Evolutionary conservation across 768 basidiomycete species (phyloP), one percentile per base, ranked within the genome.

Genomic region (Asterophora lycoperdoides): DNA sequence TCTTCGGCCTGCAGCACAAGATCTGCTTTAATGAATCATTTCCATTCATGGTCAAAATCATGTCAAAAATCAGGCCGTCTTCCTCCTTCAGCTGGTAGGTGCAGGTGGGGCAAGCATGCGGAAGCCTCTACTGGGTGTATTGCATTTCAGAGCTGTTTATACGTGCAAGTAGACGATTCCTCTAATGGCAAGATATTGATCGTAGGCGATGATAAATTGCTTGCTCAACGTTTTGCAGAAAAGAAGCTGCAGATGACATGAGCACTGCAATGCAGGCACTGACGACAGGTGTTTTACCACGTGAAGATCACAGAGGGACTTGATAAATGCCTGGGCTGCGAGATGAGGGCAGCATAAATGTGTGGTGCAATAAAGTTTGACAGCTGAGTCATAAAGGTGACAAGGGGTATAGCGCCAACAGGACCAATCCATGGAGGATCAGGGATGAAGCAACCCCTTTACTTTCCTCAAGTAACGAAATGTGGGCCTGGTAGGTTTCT

Each of bases 261-360:
- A 57, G 30, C 8, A 9, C 29, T 29, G 29, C 29, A 29, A 29
- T 5, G 29, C 10, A 5, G 29, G 5, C 29, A 2, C 55, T 41
- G 11, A 35, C 19, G 15, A 41, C 0, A 32, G 18, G 15, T 41
- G 38, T 2, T 9, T 9, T 0, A 56, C 44, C 4, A 52, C 33
- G 17, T 70, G 63, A n/a, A 67, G 18, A 42, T 69, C 59, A 23
- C 62, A 66, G 0, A 70, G 44, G 1, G 42, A 46, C 34, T 65
- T 65, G n/a, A 60, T 34, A 42, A 66, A 65, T 3, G 60, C 47
- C 38, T 68, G 55, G 8, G 61, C 53, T 0, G 62, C 44, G 2
- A 68, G 54, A 15, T 54, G 55, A 17, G 65, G 65, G 36, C 58
- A 64, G 8, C 55, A 34, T 1, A 60, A 55, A 41, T 51, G 53